Percentiles rank a stretch among this genome's conserved stretches.
Conservation (phyloP, 1,284 basidiomycete genomes). For the Termitomyces sp. region DNA sequence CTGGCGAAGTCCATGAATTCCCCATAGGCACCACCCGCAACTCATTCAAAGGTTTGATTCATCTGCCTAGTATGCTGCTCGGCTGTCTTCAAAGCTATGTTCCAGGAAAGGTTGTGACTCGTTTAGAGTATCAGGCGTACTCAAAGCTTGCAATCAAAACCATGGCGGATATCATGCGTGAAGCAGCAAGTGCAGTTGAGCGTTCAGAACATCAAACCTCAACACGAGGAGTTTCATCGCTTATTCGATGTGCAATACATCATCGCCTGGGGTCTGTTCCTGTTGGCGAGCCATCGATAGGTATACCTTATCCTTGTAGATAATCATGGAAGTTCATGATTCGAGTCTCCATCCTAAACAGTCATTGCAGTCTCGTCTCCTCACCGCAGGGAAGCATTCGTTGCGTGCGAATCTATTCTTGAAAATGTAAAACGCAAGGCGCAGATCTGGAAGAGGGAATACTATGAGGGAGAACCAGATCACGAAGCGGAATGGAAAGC, state of each 20-base stretch:
- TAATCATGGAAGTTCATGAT: not conserved
- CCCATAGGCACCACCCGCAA: conserved; percentile 40
- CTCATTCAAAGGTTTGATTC: conserved; percentile 44
- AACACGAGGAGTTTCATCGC: conserved; percentile 27
- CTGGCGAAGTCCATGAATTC: conserved; percentile 5
- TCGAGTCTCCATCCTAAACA: conserved; percentile 11
- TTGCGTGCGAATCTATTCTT: conserved; percentile 74
- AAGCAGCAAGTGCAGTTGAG: conserved; percentile 38
- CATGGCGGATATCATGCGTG: conserved; percentile 55
- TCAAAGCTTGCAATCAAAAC: conserved; percentile 79
- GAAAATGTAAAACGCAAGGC: conserved; percentile 80
- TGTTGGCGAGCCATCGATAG: conserved; percentile 75
- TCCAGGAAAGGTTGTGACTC: conserved; percentile 64
- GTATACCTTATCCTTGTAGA: conserved; percentile 17
- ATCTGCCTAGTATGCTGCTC: not conserved
- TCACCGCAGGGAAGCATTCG: conserved; percentile 78
- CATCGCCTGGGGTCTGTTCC: conserved; percentile 80
- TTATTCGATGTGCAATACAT: conserved; percentile 57
- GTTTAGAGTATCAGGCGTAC: conserved; percentile 81
- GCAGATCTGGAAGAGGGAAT: conserved; percentile 89
- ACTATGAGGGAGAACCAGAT: conserved; percentile 64
- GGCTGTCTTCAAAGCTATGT: not conserved
- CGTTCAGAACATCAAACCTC: conserved; percentile 41
- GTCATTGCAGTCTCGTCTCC: conserved; percentile 84
- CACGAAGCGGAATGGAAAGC: conserved; percentile 71